Conservation (phyloP, 2,329 filamentous ascomycete genomes). For the Tolypocladium sp. region DNA sequence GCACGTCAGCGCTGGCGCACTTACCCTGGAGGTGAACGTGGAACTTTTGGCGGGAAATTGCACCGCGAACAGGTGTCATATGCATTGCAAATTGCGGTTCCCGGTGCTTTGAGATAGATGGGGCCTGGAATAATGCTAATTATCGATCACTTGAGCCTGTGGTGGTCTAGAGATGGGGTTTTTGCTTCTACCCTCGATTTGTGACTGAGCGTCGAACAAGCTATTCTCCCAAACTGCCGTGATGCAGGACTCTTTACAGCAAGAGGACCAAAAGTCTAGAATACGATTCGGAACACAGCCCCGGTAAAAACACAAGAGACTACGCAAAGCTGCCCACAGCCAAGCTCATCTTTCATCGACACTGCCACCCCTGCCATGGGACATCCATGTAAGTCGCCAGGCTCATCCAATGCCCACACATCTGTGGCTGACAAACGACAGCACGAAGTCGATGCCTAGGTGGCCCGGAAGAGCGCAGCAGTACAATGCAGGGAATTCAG, state of each 20-base stretch:
- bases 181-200: neutral
- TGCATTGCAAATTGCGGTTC: neutral
- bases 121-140: no score
- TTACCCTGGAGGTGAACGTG: neutral
- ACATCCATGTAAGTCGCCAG: neutral
- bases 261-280: no score
- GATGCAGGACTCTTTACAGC: no score
- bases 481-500: no score
- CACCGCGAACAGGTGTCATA: neutral
- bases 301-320: neutral
- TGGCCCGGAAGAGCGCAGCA: no score
- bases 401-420: neutral
- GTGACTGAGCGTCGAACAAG: neutral
- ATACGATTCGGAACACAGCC: neutral
- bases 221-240: no score
- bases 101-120: neutral
- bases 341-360: neutral
- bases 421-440: neutral
- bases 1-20: neutral
- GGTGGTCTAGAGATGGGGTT: neutral
- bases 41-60: neutral
- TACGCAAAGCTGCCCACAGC: neutral
- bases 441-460: neutral
- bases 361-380: neutral
- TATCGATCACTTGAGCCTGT: neutral